Percentiles rank a stretch among this genome's conserved stretches.
phyloP scores from a whole-genome alignment of 1,139 yeast species.

The Wickerhamiella infanticola region DNA sequence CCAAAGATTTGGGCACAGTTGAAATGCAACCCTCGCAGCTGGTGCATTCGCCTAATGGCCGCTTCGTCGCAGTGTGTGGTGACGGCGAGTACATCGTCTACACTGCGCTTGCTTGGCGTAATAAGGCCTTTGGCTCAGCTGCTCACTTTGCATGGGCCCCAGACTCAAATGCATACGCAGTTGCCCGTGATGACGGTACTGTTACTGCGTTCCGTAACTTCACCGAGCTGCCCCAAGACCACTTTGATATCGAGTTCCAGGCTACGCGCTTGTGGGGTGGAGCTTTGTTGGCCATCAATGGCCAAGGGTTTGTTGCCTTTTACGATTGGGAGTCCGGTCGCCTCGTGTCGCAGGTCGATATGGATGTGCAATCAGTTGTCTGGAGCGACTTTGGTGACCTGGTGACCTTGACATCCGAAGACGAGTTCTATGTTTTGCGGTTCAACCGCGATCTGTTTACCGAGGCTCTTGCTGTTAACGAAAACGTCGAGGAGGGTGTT shows the following conservation, averaged over 20 bases:
- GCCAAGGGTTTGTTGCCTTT: constrained; percentile 66
- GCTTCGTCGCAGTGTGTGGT: constrained; percentile 93
- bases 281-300: constrained; percentile 63
- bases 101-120: constrained; percentile 96
- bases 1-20: constrained; percentile 80
- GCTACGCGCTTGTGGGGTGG: constrained; percentile 83
- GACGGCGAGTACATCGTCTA: constrained; percentile 95
- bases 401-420: constrained; percentile 59
- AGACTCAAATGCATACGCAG: constrained; percentile 77
- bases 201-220: constrained; percentile 71
- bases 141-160: constrained; percentile 90
- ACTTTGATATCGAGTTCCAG: constrained; percentile 41
- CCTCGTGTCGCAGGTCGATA: constrained; percentile 70
- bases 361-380: constrained; percentile 50
- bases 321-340: constrained; percentile 88
- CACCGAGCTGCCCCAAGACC: constrained; percentile 54
- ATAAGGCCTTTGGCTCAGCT: constrained; percentile 83
- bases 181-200: constrained; percentile 50
- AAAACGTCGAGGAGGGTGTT: constrained; percentile 15
- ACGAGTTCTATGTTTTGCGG: constrained; percentile 66
- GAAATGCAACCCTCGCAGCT: constrained; percentile 84
- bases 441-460: constrained; percentile 55
- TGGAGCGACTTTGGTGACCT: constrained; percentile 95
- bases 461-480: constrained; percentile 40
- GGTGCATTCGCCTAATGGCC: constrained; percentile 89